Evolutionary conservation across 163 green algal genomes (phyloP).

Genomic region (Chloromonas sp.): DNA sequence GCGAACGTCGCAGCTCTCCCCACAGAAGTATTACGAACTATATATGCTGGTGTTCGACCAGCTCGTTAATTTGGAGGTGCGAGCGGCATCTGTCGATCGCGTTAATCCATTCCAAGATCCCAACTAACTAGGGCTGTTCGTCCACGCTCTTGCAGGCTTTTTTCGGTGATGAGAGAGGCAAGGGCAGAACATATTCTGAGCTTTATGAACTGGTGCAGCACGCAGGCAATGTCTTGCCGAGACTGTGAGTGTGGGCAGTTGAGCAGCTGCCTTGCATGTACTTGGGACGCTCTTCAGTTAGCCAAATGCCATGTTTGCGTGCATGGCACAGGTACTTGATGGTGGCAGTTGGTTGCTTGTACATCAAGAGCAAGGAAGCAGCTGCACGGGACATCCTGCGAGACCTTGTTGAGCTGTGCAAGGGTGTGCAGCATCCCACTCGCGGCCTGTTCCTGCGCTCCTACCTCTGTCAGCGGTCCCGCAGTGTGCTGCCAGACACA

Average conservation of each 20-base stretch:
- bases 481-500: constrained; percentile 64
- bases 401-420: constrained; percentile 94
- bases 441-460: constrained; percentile 91
- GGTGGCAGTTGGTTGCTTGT: constrained; percentile 84
- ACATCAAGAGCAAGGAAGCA: constrained; percentile 78
- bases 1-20: constrained; percentile 75
- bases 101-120: too few species aligned
- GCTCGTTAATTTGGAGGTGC: constrained; percentile 75
- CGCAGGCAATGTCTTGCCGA: constrained; percentile 91
- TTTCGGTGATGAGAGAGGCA: constrained; percentile 75
- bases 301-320: background rate
- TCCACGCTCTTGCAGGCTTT: constrained; percentile 49
- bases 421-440: constrained; percentile 95
- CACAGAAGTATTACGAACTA: constrained; percentile 96
- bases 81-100: too few species aligned
- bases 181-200: constrained; percentile 63
- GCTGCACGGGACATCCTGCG: constrained; percentile 59
- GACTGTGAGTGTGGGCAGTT: constrained; percentile 52
- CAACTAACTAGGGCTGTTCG: too few species aligned
- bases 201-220: constrained; percentile 97
- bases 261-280: too few species aligned
- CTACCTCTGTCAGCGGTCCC: constrained; percentile 47
- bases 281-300: too few species aligned
- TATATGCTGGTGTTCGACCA: constrained; percentile 90
- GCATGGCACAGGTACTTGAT: constrained; percentile 80